Evolutionary conservation across 768 basidiomycete genomes (phyloP).

Genomic region (Phaeotremella fagi): DNA sequence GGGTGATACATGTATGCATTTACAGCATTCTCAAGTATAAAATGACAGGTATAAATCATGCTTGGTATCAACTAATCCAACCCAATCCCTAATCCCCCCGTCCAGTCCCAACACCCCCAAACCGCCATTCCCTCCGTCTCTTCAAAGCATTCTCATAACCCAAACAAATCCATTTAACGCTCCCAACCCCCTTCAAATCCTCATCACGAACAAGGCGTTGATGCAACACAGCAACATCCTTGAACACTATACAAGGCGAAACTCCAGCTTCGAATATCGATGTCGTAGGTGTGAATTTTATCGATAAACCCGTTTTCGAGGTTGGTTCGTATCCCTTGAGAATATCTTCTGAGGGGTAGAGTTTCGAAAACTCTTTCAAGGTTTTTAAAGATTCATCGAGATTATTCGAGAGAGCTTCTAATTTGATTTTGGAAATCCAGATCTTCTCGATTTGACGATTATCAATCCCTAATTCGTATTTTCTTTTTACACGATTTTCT

Average conservation of each 20-base stretch:
- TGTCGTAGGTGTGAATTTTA: slow-evolving; percentile 60
- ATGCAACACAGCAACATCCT: slow-evolving; percentile 74
- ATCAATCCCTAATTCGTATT: slow-evolving; percentile 16
- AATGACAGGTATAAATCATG: too few relatives aligned
- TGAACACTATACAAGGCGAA: slow-evolving; percentile 71
- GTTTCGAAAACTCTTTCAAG: slow-evolving; percentile 60
- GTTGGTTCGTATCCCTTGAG: slow-evolving; percentile 45
- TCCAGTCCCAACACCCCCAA: background rate
- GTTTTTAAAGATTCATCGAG: slow-evolving; percentile 53
- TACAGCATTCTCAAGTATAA: too few relatives aligned
- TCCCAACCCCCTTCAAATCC: slow-evolving; percentile 55
- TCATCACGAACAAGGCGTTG: slow-evolving; percentile 58
- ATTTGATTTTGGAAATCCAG: slow-evolving; percentile 64
- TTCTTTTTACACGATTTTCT: background rate
- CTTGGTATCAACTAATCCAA: too few relatives aligned
- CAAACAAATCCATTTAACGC: slow-evolving; percentile 68
- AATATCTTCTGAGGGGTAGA: slow-evolving; percentile 61
- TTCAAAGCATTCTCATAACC: slow-evolving; percentile 67
- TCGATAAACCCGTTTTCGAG: slow-evolving; percentile 50
- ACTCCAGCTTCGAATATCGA: slow-evolving; percentile 71
- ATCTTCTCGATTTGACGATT: slow-evolving; percentile 59
- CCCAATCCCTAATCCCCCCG: too few relatives aligned
- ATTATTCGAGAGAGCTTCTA: slow-evolving; percentile 57
- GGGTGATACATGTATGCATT: too few relatives aligned
- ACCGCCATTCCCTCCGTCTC: slow-evolving; percentile 53